Conservation (phyloP, 202 grass and related monocot species). For the Dendrocalamus latiflorus region DNA sequence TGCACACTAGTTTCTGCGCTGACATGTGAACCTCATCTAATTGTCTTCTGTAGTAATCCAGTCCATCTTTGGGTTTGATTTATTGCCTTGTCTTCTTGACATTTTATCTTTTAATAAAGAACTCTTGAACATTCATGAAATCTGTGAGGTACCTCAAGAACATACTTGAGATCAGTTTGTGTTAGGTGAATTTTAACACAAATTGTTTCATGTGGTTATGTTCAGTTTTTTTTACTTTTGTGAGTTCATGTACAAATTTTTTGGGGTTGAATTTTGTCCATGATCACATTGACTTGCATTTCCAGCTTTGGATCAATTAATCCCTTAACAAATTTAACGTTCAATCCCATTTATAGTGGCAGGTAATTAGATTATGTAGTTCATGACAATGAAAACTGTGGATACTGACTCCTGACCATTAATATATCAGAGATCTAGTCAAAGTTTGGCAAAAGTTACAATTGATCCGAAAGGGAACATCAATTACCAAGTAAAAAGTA, state of each 20-base stretch:
- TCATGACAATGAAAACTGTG: conserved; percentile 15
- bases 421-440: conserved; percentile 6
- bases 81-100: not conserved
- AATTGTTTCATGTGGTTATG: not conserved
- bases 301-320: conserved; percentile 4
- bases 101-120: not conserved
- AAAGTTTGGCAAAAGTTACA: conserved; percentile 26
- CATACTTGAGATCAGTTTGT: not conserved
- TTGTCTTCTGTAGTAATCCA: not conserved
- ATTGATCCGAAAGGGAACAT: conserved; percentile 7
- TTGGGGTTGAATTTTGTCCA: not conserved
- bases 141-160: not conserved
- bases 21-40: not conserved
- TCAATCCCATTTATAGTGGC: conserved; percentile 7
- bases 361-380: conserved; percentile 29
- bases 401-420: conserved; percentile 7
- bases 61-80: not conserved
- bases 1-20: not conserved
- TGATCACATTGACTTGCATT: not conserved
- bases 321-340: conserved; percentile 2
- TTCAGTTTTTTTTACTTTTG: not conserved
- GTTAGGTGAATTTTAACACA: not conserved
- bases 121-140: not conserved
- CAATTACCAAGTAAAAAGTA: conserved; percentile 19
- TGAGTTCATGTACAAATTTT: not conserved